phyloP scores from a whole-genome alignment of 805 yeast genomes.

The Monosporozyma aquatica region DNA sequence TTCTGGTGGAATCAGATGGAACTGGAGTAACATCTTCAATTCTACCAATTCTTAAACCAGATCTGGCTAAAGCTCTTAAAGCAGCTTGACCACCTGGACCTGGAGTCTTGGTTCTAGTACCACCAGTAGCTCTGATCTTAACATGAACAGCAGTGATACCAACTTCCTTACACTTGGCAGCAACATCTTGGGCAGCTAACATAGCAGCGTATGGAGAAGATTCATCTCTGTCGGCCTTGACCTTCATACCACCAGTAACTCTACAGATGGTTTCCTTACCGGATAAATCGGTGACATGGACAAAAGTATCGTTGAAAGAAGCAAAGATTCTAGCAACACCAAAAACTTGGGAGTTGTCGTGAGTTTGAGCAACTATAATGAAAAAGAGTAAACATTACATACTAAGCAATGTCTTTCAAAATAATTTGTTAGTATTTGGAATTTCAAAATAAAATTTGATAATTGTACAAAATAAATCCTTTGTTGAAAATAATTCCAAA shows the following conservation, averaged over 20 bases:
- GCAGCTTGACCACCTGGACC: slow-evolving; percentile 99
- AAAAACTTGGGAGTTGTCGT: slow-evolving; percentile 97
- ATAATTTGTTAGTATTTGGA: slow-evolving; percentile 3
- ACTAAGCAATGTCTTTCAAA: too few species aligned
- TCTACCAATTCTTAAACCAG: slow-evolving; percentile 99
- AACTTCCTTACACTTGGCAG: slow-evolving; percentile 97
- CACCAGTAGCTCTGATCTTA: slow-evolving; percentile 99
- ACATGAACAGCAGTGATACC: slow-evolving; percentile 99
- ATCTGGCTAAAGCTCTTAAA: slow-evolving; percentile 98
- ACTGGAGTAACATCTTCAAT: slow-evolving; percentile 99
- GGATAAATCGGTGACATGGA: slow-evolving; percentile 97
- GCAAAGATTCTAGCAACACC: slow-evolving; percentile 99
- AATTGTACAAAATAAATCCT: too few species aligned
- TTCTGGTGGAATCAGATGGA: slow-evolving; percentile 99
- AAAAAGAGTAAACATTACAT: neutral
- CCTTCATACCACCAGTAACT: slow-evolving; percentile 99
- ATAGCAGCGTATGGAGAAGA: slow-evolving; percentile 99
- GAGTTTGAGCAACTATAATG: slow-evolving; percentile 47
- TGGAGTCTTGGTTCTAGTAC: slow-evolving; percentile 99
- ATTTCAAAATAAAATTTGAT: too few species aligned
- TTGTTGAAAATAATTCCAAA: too few species aligned
- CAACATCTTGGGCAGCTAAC: slow-evolving; percentile 99
- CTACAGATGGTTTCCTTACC: slow-evolving; percentile 99
- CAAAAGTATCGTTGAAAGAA: slow-evolving; percentile 99
- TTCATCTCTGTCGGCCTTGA: slow-evolving; percentile 99